Conservation (phyloP, 768 basidiomycete species). For the Neoboletus magnificus region DNA sequence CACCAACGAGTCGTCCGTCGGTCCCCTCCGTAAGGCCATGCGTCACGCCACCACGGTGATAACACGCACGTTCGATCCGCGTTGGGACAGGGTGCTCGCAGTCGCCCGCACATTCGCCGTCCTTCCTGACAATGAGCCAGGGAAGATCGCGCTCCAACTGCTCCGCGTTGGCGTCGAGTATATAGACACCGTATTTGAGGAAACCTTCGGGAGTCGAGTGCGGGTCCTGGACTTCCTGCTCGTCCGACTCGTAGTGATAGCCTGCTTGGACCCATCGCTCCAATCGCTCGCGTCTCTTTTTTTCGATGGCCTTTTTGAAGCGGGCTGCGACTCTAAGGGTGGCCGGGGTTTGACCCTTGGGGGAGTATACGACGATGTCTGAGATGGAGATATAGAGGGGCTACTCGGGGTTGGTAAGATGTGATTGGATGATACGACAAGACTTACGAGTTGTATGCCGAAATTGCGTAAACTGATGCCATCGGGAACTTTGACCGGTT, state of each 20-base stretch:
- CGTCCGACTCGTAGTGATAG: constrained; percentile 5
- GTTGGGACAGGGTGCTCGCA: constrained; percentile 12
- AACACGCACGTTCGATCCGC: neutral
- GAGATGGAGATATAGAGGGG: constrained; percentile 86
- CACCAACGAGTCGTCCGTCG: constrained; percentile 26
- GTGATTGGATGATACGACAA: neutral
- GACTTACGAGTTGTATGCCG: constrained; percentile 81
- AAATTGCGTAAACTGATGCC: constrained; percentile 86
- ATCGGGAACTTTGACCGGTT: constrained; percentile 69
- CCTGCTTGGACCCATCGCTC: constrained; percentile 20
- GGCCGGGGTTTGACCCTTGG: constrained; percentile 52
- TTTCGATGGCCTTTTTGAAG: constrained; percentile 60
- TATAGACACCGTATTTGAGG: constrained; percentile 30
- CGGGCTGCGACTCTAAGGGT: constrained; percentile 61
- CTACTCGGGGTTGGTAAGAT: constrained; percentile 36
- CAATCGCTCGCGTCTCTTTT: constrained; percentile 52
- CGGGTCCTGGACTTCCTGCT: constrained; percentile 15
- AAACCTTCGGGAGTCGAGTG: constrained; percentile 26
- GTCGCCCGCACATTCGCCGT: constrained; percentile 22
- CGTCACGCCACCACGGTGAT: neutral
- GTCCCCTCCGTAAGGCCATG: constrained; percentile 32
- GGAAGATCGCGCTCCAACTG: constrained; percentile 27
- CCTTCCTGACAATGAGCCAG: constrained; percentile 29
- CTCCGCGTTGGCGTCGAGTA: constrained; percentile 29
- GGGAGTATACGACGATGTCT: constrained; percentile 86